Evolutionary conservation across 2,329 filamentous ascomycete genomes (phyloP).

Genomic region (Nothomitra cinnamomea): DNA sequence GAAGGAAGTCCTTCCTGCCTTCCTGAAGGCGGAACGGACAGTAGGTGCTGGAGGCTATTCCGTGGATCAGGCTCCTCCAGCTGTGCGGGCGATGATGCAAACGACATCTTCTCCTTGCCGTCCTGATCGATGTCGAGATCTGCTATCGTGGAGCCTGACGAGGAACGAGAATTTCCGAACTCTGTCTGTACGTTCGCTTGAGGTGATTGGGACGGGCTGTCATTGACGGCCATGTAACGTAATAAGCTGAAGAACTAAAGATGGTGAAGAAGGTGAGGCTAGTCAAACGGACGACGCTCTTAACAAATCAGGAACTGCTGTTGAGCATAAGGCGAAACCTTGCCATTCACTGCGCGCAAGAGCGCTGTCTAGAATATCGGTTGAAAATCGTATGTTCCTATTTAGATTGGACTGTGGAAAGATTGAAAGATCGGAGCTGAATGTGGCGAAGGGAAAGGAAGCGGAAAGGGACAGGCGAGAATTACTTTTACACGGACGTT

Average conservation of each 20-base stretch:
- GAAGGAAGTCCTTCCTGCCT: neutral
- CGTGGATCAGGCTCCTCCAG: constrained; percentile 1
- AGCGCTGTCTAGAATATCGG: too few species aligned
- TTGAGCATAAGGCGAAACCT: too few species aligned
- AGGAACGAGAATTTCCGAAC: neutral
- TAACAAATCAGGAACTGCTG: neutral
- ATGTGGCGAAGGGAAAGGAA: too few species aligned
- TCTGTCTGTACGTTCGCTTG: neutral
- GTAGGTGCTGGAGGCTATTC: constrained; percentile 1
- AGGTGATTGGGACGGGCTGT: neutral
- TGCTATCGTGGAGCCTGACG: constrained; percentile 1
- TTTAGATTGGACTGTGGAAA: too few species aligned
- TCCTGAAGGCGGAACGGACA: neutral
- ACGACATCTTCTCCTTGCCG: neutral
- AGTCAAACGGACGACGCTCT: neutral
- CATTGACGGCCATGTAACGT: neutral
- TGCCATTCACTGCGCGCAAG: too few species aligned
- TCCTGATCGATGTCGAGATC: constrained; percentile 5
- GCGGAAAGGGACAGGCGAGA: too few species aligned
- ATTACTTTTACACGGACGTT: neutral
- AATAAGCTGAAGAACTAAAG: neutral
- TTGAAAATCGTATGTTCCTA: too few species aligned
- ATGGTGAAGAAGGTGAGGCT: too few species aligned
- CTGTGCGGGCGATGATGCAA: neutral
- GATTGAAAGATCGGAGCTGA: too few species aligned